Evolutionary conservation across 306 rosid species (phyloP), one percentile per base, ranked within the genome.

Genomic region (Pyrus communis): DNA sequence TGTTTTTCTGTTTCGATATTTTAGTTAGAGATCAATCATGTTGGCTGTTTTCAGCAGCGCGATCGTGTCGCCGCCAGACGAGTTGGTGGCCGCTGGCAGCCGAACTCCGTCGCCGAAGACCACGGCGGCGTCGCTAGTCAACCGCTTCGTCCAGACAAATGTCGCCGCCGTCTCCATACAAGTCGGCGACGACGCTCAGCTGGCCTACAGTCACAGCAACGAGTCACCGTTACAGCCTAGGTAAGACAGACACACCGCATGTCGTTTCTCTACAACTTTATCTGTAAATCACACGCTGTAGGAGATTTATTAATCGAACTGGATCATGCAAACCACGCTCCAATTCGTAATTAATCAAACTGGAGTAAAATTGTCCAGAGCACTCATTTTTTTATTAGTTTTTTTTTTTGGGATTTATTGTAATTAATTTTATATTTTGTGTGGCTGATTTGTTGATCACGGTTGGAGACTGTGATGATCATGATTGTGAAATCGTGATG

Each of bases 71-170:
- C 95, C 97, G 45, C 97, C 97, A 31, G 98, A 92, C 11, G 97
- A 95, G 90, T 85, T 95, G 0, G 91, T 95, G 3, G 89, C 93
- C 60, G 98, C 97, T 75, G 97, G 97, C 19, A 77, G 96, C 88
- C 80, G 96, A 21, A 95, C 98, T 0, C 98, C 98, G 15, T 95
- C 98, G 0, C 96, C 98, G 2, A 95, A 95, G 84, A 86, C 33
- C 54, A 83, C 86, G 17, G 76, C 97, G 54, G 63, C 81, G 11
- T 75, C 89, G 27, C 89, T 95, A 68, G 14, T 87, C 59, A 85
- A 87, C 77, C 96, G 93, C 46, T 95, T 95, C 80, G 69, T 84
- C 3, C 75, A 85, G 72, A 79, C 43, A 66, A 88, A 88, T 71
- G 70, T 73, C 4, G 85, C 90, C 17, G 85, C 93, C 22, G 97